Percentiles rank a stretch among this genome's conserved stretches.
Conservation (phyloP, 495 filamentous ascomycete species). For the Penicillium chermesinum region DNA sequence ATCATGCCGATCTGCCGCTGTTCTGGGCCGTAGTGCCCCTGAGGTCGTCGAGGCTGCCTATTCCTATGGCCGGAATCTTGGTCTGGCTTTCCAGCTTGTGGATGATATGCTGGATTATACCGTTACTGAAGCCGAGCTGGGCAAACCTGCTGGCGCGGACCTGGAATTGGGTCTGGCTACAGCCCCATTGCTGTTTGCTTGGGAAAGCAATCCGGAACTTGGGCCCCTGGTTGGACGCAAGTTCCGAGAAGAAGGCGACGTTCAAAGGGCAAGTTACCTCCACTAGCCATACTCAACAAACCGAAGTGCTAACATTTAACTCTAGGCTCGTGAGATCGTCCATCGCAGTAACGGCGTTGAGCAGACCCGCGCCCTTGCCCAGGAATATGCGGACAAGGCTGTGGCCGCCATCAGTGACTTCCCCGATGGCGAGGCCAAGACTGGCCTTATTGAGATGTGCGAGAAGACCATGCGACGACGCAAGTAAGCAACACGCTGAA, state of each 20-base stretch:
- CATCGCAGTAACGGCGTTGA: slow-evolving; percentile 78
- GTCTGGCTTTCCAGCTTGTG: slow-evolving; percentile 94
- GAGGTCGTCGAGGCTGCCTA: slow-evolving; percentile 89
- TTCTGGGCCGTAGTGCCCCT: slow-evolving; percentile 71
- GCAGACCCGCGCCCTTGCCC: slow-evolving; percentile 81
- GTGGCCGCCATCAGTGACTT: slow-evolving; percentile 73
- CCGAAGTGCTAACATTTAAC: slow-evolving; percentile 4
- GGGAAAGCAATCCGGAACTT: slow-evolving; percentile 82
- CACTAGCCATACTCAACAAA: neutral
- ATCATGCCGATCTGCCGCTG: slow-evolving; percentile 81
- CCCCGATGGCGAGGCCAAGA: slow-evolving; percentile 88
- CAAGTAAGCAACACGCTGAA: slow-evolving; percentile 50
- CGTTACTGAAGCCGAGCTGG: slow-evolving; percentile 72
- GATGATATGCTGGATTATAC: slow-evolving; percentile 99
- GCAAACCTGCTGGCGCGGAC: slow-evolving; percentile 93
- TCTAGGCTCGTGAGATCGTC: slow-evolving; percentile 79
- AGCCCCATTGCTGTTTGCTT: slow-evolving; percentile 92
- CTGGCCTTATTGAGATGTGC: slow-evolving; percentile 87
- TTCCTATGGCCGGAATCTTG: slow-evolving; percentile 83
- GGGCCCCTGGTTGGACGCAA: slow-evolving; percentile 88
- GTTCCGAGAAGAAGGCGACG: slow-evolving; percentile 78
- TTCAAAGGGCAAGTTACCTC: slow-evolving; percentile 58
- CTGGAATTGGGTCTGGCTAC: slow-evolving; percentile 90
- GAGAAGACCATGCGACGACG: slow-evolving; percentile 83
- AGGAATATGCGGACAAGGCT: slow-evolving; percentile 87